phyloP scores from a whole-genome alignment of 2,329 filamentous ascomycete genomes.

The Tolypocladium endophyticum region DNA sequence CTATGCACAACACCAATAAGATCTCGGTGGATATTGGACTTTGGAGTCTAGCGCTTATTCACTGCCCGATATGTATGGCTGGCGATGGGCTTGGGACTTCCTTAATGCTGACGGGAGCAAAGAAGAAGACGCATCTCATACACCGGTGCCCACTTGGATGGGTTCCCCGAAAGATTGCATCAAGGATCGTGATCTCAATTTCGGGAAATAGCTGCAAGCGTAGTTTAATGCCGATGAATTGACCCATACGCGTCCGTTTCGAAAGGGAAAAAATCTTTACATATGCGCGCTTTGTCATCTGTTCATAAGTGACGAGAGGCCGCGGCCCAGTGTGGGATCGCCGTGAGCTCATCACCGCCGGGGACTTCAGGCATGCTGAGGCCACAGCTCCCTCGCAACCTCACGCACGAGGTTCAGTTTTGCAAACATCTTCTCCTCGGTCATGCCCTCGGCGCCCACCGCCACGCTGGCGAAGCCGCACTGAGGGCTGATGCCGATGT shows the following conservation, averaged over 20 bases:
- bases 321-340: no score
- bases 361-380: conserved; percentile 1
- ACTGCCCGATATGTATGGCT: neutral
- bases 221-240: no score
- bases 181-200: no score
- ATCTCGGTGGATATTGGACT: neutral
- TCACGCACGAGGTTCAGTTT: conserved; percentile 59
- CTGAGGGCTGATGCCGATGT: conserved; percentile 58
- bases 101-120: neutral
- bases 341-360: neutral
- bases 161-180: neutral
- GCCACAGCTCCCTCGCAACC: conserved; percentile 57
- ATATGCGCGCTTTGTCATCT: no score
- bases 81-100: neutral
- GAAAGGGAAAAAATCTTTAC: no score
- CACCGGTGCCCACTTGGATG: neutral
- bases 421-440: conserved; percentile 57
- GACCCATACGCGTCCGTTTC: no score
- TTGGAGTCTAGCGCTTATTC: neutral
- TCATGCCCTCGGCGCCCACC: conserved; percentile 52
- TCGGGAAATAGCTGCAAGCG: no score
- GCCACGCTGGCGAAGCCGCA: conserved; percentile 62
- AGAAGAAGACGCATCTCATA: neutral
- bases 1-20: neutral
- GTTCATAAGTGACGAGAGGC: no score